Conservation (phyloP, 2,329 filamentous ascomycete species). For the Fusarium albosuccineum region DNA sequence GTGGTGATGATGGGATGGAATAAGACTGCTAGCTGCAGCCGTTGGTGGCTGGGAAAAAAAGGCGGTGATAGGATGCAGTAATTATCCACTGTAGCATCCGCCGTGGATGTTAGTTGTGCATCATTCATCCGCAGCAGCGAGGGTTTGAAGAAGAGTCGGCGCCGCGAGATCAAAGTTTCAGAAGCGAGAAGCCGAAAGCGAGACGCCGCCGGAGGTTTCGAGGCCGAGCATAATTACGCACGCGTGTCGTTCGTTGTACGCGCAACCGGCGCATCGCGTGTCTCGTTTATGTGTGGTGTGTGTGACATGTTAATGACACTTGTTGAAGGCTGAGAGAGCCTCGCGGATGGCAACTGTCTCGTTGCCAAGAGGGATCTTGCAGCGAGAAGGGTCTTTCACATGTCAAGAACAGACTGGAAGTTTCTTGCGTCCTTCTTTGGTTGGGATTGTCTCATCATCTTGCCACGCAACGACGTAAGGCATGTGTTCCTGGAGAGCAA, state of each 20-base stretch:
- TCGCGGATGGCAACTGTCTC: slow-evolving; percentile 19
- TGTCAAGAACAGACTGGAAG: slow-evolving; percentile 10
- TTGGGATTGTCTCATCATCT: slow-evolving; percentile 37
- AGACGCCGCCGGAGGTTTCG: background rate
- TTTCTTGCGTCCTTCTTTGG: slow-evolving; percentile 25
- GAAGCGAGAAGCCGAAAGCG: slow-evolving; percentile 8
- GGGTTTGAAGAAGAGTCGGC: background rate
- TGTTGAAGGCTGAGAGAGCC: background rate
- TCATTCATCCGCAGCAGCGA: background rate
- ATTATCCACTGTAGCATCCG: too few species aligned
- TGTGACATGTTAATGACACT: slow-evolving; percentile 14
- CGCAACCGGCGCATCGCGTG: slow-evolving; percentile 25
- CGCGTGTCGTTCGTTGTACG: slow-evolving; percentile 23
- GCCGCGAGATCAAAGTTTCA: slow-evolving; percentile 17
- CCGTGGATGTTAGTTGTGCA: background rate
- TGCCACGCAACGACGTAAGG: slow-evolving; percentile 37
- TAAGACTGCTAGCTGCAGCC: slow-evolving; percentile 21
- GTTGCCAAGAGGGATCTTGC: slow-evolving; percentile 13
- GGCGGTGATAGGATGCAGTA: slow-evolving; percentile 28
- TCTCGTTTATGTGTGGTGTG: slow-evolving; percentile 13
- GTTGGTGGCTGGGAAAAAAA: slow-evolving; percentile 26
- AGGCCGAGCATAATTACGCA: background rate
- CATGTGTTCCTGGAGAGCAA: slow-evolving; percentile 29
- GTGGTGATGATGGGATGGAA: slow-evolving; percentile 25
- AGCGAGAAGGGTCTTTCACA: slow-evolving; percentile 35